Evolutionary conservation across 106 monocot species (phyloP), one percentile per base, ranked within the genome.

Genomic region (Acanthochlamys bracteata): DNA sequence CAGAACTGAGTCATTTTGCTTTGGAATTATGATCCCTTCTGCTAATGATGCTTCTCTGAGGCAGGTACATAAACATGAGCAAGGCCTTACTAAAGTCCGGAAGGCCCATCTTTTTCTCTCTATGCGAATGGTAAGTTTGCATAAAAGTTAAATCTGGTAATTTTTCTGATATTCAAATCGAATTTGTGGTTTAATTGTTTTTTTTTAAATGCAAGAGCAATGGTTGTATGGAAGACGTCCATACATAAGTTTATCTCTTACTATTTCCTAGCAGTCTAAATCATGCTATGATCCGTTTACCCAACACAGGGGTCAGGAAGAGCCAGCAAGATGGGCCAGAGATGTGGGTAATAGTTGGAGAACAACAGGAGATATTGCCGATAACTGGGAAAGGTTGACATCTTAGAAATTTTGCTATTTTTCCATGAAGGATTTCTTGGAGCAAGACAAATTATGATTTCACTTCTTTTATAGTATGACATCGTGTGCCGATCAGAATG

Each of bases 281-380:
- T 43, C 10, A 43, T 8, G 13, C 13, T 43, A 8, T 43, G 43
- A 43, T 43, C 43, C 13, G 43, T 43, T 43, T 43, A 7, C 13
- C 10, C 43, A 8, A 23, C 60, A 43, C 74, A 93, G 93, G 93
- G 93, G 93, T 6, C 42, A 74, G 68, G 75, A 76, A 15, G 70
- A 93, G 26, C 93, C 93, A 41, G 93, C 93, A 46, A 83, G 81
- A 10, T 93, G 93, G 93, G 93, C 83, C 52, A 25, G 65, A 7
- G 21, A 26, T 14, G 12, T 89, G 13, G 93, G 89, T 67, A 89
- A 93, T 67, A 93, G 93, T 69, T 93, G 93, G 93, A 89, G 93
- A 61, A 93, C 93, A 27, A 89, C 93, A 42, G 83, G 68, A 40
- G 93, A 93, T 65, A 93, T 93, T 21, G 7, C 45, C n/a, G 93